These are phyloP conservation scores for Penicillium sp. DNA, from an alignment of 2,329 filamentous ascomycete genomes.

Conservation along the genomic window DNA sequence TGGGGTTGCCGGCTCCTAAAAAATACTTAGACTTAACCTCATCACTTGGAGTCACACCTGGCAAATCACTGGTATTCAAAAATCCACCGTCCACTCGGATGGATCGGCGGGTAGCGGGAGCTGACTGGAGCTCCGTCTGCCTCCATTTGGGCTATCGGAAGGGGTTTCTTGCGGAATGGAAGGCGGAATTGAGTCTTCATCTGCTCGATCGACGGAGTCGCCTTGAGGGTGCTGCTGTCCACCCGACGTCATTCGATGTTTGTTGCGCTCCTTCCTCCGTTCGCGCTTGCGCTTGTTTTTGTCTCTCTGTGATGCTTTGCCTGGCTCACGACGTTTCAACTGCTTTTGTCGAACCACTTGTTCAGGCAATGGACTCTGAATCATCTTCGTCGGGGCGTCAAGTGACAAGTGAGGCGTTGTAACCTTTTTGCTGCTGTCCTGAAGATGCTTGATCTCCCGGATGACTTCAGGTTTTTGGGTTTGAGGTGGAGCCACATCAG, in stretches of 20 bases:
- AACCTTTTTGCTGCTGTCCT: background rate
- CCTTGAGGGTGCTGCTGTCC: background rate
- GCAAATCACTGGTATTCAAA: constrained; percentile 43
- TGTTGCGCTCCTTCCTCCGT: background rate
- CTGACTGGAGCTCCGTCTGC: background rate
- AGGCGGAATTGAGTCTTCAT: background rate
- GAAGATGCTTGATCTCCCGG: background rate
- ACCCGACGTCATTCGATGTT: background rate
- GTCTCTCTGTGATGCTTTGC: background rate
- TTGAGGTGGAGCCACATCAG: no score
- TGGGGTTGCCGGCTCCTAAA: background rate
- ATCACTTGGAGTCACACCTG: constrained; percentile 38
- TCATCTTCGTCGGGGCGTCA: background rate
- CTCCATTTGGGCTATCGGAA: background rate
- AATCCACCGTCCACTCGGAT: constrained; percentile 31
- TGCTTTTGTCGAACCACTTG: background rate
- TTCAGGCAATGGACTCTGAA: background rate
- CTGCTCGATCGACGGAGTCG: background rate
- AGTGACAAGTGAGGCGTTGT: background rate
- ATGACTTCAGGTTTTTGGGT: background rate
- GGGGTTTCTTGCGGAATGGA: background rate
- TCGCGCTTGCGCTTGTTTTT: background rate
- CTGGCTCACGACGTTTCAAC: background rate
- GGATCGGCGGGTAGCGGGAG: constrained; percentile 16
- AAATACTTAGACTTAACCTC: constrained; percentile 43